A percentile compares a stretch with the other conserved stretches of the same genome.
These are phyloP conservation scores for Smithsoniella earleae DNA, from an alignment of 163 green algal species.

Conservation along the genomic window DNA sequence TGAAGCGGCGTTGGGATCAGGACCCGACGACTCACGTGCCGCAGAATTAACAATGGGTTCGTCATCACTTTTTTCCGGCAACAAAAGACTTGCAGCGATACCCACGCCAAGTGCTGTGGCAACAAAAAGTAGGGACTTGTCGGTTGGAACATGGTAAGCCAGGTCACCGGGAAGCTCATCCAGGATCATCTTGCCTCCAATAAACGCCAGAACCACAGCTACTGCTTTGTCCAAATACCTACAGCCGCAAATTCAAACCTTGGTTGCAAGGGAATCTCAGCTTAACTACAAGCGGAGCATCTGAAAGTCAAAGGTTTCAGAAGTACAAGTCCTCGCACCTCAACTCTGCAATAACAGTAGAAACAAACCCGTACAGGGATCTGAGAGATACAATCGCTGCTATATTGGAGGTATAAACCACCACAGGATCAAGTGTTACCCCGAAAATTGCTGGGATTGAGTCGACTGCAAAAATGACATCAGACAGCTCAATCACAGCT, in stretches of 20 bases:
- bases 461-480: conserved; percentile 89
- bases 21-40: too few species aligned
- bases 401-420: conserved; percentile 87
- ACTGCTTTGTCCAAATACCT: conserved; percentile 75
- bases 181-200: conserved; percentile 77
- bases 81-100: conserved; percentile 49
- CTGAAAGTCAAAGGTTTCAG: too few species aligned
- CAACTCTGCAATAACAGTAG: conserved; percentile 40
- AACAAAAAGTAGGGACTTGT: conserved; percentile 61
- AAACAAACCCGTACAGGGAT: conserved; percentile 74
- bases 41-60: too few species aligned
- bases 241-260: too few species aligned
- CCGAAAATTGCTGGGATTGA: conserved; percentile 90
- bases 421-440: conserved; percentile 85
- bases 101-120: conserved; percentile 45
- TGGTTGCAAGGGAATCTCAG: too few species aligned
- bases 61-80: neutral
- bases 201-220: conserved; percentile 76
- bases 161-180: conserved; percentile 46
- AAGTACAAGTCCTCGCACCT: too few species aligned
- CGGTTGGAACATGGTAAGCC: conserved; percentile 64
- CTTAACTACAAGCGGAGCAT: too few species aligned
- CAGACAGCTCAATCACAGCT: conserved; percentile 83
- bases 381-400: conserved; percentile 76
- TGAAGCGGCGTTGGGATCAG: too few species aligned